phyloP scores from a whole-genome alignment of 2,329 filamentous ascomycete species.

The Lachnellula hyalina region DNA sequence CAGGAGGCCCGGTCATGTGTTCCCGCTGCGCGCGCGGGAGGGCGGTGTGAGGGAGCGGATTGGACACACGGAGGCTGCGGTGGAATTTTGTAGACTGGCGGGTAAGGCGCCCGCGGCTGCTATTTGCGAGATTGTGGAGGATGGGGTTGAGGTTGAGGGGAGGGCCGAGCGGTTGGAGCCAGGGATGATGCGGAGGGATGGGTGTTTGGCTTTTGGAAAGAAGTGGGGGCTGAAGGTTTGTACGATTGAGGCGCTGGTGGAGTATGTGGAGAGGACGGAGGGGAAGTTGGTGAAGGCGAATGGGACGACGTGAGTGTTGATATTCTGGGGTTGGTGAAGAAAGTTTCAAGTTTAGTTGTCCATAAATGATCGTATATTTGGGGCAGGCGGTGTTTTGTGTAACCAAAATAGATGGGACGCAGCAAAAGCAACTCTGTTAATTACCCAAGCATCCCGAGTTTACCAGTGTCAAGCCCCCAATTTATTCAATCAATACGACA shows the following conservation, averaged over 20 bases:
- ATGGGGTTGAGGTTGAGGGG: slow-evolving; percentile 68
- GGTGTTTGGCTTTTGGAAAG: slow-evolving; percentile 80
- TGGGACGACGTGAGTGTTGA: slow-evolving; percentile 11
- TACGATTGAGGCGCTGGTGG: slow-evolving; percentile 87
- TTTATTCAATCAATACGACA: no score
- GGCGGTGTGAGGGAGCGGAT: slow-evolving; percentile 75
- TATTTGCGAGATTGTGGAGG: slow-evolving; percentile 89
- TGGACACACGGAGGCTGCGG: slow-evolving; percentile 90
- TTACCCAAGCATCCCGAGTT: no score
- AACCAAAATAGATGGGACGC: neutral
- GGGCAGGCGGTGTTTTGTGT: neutral
- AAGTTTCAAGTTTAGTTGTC: no score
- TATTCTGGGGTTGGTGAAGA: neutral
- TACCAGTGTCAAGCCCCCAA: no score
- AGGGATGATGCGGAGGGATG: slow-evolving; percentile 91
- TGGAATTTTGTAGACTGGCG: slow-evolving; percentile 83
- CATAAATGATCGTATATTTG: neutral
- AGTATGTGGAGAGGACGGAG: slow-evolving; percentile 42
- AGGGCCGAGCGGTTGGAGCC: slow-evolving; percentile 58
- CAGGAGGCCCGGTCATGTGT: slow-evolving; percentile 80
- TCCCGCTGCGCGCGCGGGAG: slow-evolving; percentile 72
- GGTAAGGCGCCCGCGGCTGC: slow-evolving; percentile 73
- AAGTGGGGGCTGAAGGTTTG: slow-evolving; percentile 88
- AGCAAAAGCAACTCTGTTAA: neutral
- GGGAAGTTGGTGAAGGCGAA: slow-evolving; percentile 26